Conservation (phyloP, 306 rosid species). For the Trichosanthes truncata region DNA sequence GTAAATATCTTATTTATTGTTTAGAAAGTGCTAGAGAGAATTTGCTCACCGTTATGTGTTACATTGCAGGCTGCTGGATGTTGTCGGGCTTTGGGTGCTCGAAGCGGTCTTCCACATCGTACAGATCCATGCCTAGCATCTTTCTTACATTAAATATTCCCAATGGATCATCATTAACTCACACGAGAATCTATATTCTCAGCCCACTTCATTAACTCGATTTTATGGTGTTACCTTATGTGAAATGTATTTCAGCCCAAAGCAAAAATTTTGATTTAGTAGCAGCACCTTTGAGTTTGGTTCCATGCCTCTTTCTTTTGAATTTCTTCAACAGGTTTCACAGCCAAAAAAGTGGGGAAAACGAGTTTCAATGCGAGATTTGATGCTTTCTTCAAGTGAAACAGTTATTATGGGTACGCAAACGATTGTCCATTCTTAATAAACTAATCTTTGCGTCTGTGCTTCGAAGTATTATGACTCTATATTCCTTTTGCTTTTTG, state of each 20-base stretch:
- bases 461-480: background rate
- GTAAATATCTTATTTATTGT: background rate
- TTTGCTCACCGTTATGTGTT: background rate
- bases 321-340: conserved; percentile 1
- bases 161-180: background rate
- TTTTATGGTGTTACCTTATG: background rate
- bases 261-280: background rate
- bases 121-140: conserved; percentile 59
- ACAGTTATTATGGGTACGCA: conserved; percentile 2
- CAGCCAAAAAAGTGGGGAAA: background rate
- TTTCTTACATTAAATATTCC: conserved; percentile 22
- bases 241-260: background rate
- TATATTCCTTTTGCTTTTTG: background rate
- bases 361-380: background rate
- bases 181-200: background rate
- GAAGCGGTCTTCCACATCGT: conserved; percentile 64
- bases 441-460: background rate
- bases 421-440: background rate
- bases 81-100: conserved; percentile 85
- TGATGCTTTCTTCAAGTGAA: conserved; percentile 6
- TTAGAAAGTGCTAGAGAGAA: background rate
- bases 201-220: background rate
- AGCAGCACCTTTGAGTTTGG: background rate
- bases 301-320: background rate
- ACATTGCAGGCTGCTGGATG: conserved; percentile 66